These are phyloP conservation scores for Beta macrorhiza DNA, from an alignment of 179 eudicot genomes.

Conservation along the genomic window DNA sequence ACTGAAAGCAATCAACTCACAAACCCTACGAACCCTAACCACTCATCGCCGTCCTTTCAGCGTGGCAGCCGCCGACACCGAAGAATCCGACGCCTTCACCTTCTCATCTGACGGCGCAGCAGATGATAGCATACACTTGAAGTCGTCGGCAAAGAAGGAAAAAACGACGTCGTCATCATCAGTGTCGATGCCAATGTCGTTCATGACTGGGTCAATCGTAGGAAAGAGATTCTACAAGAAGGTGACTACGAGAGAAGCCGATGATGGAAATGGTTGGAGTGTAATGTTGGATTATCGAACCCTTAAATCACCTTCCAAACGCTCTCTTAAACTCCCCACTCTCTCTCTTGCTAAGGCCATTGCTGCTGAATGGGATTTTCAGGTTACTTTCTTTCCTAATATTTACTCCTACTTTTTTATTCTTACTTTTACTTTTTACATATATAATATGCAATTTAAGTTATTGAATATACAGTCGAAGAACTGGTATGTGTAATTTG, in stretches of 20 bases:
- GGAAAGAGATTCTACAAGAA: conserved; percentile 77
- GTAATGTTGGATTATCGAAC: conserved; percentile 94
- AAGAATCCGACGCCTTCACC: conserved; percentile 40
- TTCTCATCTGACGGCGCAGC: conserved; percentile 36
- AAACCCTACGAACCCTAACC: conserved; percentile 26
- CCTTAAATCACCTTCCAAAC: conserved; percentile 73
- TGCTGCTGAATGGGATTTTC: conserved; percentile 96
- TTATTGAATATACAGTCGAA: too few relatives aligned
- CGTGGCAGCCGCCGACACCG: conserved; percentile 25
- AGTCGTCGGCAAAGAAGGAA: conserved; percentile 26
- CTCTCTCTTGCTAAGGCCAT: conserved; percentile 69
- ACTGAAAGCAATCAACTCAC: conserved; percentile 43
- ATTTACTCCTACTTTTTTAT: not conserved
- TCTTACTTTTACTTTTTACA: not conserved
- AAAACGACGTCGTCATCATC: conserved; percentile 41
- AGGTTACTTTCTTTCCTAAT: conserved; percentile 40
- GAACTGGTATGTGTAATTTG: not conserved
- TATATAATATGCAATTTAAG: too few relatives aligned
- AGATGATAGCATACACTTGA: conserved; percentile 32
- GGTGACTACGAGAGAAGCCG: conserved; percentile 70
- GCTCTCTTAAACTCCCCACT: conserved; percentile 73
- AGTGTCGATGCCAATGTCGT: conserved; percentile 83
- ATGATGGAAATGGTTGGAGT: conserved; percentile 79
- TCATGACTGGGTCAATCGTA: conserved; percentile 84
- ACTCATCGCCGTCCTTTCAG: conserved; percentile 33